Conservation (phyloP, 148 eudicot species). For the Arbutus unedo region DNA sequence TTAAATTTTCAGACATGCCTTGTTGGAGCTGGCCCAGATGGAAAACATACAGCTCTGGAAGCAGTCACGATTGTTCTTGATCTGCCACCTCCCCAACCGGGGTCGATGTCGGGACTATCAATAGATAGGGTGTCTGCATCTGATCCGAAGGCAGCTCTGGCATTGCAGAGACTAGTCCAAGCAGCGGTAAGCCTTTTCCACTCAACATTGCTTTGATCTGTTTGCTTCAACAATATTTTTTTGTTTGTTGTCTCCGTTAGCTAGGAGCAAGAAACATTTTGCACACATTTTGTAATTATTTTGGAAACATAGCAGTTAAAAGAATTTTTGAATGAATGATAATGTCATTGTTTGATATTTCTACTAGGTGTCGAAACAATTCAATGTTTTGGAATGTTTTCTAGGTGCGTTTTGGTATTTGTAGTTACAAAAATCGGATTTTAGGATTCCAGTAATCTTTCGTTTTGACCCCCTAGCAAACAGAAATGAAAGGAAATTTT, state of each 20-base stretch:
- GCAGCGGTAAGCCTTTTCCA: constrained; percentile 73
- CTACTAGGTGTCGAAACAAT: not conserved
- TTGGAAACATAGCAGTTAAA: not conserved
- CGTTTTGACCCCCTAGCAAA: not conserved
- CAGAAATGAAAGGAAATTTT: not conserved
- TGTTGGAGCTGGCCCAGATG: constrained; percentile 96
- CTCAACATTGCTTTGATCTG: not conserved
- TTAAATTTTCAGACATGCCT: constrained; percentile 67
- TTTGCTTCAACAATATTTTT: not conserved
- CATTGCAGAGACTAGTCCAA: constrained; percentile 92
- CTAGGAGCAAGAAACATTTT: not conserved
- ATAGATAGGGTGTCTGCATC: constrained; percentile 89
- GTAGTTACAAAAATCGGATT: not conserved
- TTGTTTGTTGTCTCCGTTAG: not conserved
- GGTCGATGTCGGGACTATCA: constrained; percentile 78
- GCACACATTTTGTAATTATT: not conserved
- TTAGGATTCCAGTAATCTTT: not conserved
- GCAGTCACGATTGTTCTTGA: constrained; percentile 99
- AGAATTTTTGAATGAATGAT: not conserved
- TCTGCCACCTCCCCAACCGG: constrained; percentile 98
- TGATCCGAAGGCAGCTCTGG: constrained; percentile 98
- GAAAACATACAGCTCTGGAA: constrained; percentile 96
- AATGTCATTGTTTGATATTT: not conserved
- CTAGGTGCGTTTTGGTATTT: not conserved
- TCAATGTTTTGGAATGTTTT: not conserved